These are phyloP conservation scores for Candida boleticola DNA, from an alignment of 805 yeast genomes.

Conservation along the genomic window DNA sequence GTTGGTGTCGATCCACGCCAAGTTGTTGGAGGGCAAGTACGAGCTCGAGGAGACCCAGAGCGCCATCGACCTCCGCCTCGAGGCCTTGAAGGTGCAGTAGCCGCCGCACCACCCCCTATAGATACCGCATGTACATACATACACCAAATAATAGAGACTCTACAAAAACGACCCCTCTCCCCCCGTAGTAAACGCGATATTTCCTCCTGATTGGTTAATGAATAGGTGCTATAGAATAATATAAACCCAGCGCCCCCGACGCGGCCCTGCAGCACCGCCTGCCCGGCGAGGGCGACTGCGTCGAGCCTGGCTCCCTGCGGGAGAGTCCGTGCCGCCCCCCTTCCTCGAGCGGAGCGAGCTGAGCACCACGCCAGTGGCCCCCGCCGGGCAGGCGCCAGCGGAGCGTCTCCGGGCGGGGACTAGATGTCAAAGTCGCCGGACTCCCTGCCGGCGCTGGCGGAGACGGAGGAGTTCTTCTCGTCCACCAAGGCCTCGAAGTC, in stretches of 20 bases:
- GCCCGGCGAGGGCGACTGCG: not conserved
- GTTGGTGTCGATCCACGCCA: conserved; percentile 78
- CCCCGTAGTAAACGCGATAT: not conserved
- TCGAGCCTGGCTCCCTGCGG: conserved; percentile 1
- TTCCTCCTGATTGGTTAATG: no score
- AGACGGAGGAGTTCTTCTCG: conserved; percentile 23
- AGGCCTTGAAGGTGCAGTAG: conserved; percentile 20
- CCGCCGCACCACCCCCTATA: not conserved
- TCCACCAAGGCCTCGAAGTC: conserved; percentile 61
- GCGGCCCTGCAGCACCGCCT: not conserved
- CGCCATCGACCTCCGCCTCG: conserved; percentile 32
- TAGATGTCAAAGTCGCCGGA: conserved; percentile 33
- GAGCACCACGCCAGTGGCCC: not conserved
- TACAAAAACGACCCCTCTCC: not conserved
- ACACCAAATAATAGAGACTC: conserved; percentile 6
- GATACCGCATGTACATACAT: not conserved
- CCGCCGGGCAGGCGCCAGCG: not conserved
- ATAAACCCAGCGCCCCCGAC: no score
- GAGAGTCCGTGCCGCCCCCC: not conserved
- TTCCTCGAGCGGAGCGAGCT: conserved; percentile 2
- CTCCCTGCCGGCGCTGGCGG: conserved; percentile 26
- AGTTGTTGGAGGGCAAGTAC: conserved; percentile 52
- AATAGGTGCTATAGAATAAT: no score
- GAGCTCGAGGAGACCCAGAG: conserved; percentile 17
- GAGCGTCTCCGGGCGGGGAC: not conserved